Evolutionary conservation across 352 stramenopile species (phyloP).

Genomic region (Phytophthora tentaculata): DNA sequence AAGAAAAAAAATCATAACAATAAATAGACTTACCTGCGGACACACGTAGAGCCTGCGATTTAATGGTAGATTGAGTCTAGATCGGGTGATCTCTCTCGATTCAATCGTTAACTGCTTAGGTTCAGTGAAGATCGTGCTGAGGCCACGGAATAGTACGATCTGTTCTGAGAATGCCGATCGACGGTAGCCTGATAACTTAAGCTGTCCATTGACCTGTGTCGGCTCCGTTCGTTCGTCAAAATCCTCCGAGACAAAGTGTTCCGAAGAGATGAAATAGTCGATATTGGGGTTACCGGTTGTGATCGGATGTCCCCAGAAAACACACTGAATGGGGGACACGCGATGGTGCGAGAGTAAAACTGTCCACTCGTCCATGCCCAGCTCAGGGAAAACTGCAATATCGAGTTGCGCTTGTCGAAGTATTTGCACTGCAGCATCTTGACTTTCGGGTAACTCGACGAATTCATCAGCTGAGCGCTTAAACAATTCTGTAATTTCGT

Average conservation of each 20-base stretch:
- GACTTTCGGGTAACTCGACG: conserved; percentile 43
- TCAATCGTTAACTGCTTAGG: conserved; percentile 22
- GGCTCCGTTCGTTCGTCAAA: conserved; percentile 16
- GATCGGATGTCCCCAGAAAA: conserved; percentile 90
- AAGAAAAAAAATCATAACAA: neutral
- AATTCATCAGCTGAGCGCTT: conserved; percentile 51
- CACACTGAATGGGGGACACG: conserved; percentile 72
- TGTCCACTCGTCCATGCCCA: conserved; percentile 84
- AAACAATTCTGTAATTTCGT: conserved; percentile 58
- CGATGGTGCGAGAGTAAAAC: conserved; percentile 76
- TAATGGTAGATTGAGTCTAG: conserved; percentile 46
- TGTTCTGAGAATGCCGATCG: conserved; percentile 65
- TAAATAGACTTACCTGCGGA: conserved; percentile 40
- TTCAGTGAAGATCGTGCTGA: conserved; percentile 66
- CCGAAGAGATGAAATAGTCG: conserved; percentile 86
- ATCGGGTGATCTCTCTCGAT: conserved; percentile 34
- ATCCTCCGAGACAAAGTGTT: conserved; percentile 49
- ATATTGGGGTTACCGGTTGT: conserved; percentile 75
- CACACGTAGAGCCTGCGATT: conserved; percentile 62
- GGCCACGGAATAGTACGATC: conserved; percentile 68
- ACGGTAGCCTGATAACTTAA: conserved; percentile 35
- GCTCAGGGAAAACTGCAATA: conserved; percentile 80
- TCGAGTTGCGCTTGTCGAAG: conserved; percentile 67
- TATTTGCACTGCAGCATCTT: conserved; percentile 43
- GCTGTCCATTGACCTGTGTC: neutral